Percentiles rank a stretch among this genome's conserved stretches.
Conservation (phyloP, 805 yeast species). For the Vanderwaltozyma yarrowii region DNA sequence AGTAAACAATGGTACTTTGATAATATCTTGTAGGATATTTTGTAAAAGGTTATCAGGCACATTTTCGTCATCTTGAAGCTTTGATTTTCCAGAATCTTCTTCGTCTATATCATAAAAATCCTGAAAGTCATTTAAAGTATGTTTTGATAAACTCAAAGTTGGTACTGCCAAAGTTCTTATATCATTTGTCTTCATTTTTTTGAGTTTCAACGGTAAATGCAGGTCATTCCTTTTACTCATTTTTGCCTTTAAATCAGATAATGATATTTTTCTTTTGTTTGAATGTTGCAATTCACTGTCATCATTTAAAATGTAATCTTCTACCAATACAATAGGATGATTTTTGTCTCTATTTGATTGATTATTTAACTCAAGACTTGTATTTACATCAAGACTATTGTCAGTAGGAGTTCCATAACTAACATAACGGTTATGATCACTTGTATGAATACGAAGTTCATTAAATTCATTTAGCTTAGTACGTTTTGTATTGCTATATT, state of each 20-base stretch:
- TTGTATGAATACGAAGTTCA: conserved; percentile 14
- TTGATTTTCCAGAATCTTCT: not conserved
- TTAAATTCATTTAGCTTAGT: conserved; percentile 8
- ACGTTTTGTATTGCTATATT: conserved; percentile 1
- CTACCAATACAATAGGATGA: conserved; percentile 22
- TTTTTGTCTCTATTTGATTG: not conserved
- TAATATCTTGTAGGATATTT: conserved; percentile 11
- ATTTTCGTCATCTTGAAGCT: not conserved
- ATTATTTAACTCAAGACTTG: not conserved
- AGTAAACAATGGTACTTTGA: conserved; percentile 7
- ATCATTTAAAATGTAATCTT: conserved; percentile 20
- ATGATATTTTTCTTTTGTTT: conserved; percentile 18
- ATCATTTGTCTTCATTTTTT: conserved; percentile 2
- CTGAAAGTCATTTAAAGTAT: conserved; percentile 4
- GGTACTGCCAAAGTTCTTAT: not conserved
- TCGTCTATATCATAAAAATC: not conserved
- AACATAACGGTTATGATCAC: conserved; percentile 7
- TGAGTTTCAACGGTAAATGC: conserved; percentile 19
- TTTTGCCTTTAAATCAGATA: conserved; percentile 21
- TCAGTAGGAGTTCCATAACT: conserved; percentile 6
- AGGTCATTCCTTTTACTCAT: conserved; percentile 13
- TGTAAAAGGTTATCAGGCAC: not conserved
- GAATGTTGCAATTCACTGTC: conserved; percentile 1
- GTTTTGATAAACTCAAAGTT: conserved; percentile 5
- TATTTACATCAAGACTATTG: not conserved